A percentile compares a stretch with the other conserved stretches of the same genome.
Evolutionary conservation across 2,329 filamentous ascomycete species (phyloP).

Genomic region (Colletotrichum liaoningense): DNA sequence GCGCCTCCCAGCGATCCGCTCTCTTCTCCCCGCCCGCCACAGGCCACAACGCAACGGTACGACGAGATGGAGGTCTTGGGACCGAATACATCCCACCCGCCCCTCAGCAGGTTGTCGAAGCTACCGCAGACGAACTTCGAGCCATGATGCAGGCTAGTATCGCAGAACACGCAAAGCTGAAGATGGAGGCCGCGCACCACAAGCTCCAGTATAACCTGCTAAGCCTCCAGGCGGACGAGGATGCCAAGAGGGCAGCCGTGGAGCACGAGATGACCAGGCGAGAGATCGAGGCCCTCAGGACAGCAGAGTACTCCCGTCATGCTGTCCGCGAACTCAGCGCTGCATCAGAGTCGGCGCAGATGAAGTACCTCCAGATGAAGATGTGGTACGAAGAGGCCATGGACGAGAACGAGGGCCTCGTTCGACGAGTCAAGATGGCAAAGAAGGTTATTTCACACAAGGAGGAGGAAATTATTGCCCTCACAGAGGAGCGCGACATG

Average conservation of each 20-base stretch:
- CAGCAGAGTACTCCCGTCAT: conserved; percentile 76
- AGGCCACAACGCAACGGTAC: conserved; percentile 46
- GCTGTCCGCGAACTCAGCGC: conserved; percentile 64
- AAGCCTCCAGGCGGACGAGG: conserved; percentile 84
- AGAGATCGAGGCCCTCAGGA: conserved; percentile 86
- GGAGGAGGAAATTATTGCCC: conserved; percentile 75
- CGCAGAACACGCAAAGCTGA: conserved; percentile 69
- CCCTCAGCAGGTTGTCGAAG: conserved; percentile 62
- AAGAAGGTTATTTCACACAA: conserved; percentile 84
- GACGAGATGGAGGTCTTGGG: conserved; percentile 35
- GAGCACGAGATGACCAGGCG: conserved; percentile 92
- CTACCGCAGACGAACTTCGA: conserved; percentile 66
- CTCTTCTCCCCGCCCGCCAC: conserved; percentile 68
- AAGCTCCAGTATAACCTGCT: conserved; percentile 91
- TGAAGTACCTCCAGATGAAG: conserved; percentile 72
- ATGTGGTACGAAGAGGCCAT: conserved; percentile 73
- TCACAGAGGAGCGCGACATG: conserved; percentile 82
- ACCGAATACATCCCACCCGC: conserved; percentile 60
- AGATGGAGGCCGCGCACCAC: conserved; percentile 89
- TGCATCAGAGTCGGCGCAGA: conserved; percentile 64
- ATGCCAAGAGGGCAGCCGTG: conserved; percentile 86
- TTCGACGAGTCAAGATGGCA: conserved; percentile 75
- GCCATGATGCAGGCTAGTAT: conserved; percentile 66
- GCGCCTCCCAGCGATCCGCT: conserved; percentile 58
- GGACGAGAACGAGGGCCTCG: conserved; percentile 73